Evolutionary conservation across 805 yeast species (phyloP), one percentile per base, ranked within the genome.

Genomic region (Barnettozyma populi): DNA sequence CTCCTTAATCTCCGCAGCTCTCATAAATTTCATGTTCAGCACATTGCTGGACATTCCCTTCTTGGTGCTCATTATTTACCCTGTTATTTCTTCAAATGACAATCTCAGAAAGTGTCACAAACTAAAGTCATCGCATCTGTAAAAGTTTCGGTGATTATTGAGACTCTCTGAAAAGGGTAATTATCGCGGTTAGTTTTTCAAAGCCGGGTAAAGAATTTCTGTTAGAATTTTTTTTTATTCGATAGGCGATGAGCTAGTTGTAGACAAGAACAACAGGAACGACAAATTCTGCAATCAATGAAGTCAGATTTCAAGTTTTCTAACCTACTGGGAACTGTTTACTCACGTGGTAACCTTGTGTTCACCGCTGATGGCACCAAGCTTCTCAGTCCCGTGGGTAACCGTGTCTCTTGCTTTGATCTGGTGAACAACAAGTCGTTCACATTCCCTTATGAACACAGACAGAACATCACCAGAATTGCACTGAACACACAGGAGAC

Each of bases 281-380:
- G 39, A 38, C 24, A 21, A 41, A 7, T n/a, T 9, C 20, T 18
- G 16, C 13, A 9, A 41, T 40, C 42, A 44, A 88, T 89, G 96
- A 87, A 82, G 70, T 82, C 95, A n/a, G 95, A 88, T 69, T 89
- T 84, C 64, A 71, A 53, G 75, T 85, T 94, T 58, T 82, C 95
- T 31, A 94, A 92, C 68, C 73, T 94, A 29, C 71, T 94, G 57
- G 99, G 99, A 25, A 90, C 98, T 0, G 98, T 94, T 3, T 94
- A 94, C 63, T 74, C 95, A 43, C 87, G 85, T 62, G 99, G 98
- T n/a, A 90, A 92, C 64, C 69, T 94, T 24, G 73, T 84, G 5
- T 94, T 84, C 69, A 83, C 95, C 1, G 79, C 83, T 1, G 97
- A 90, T 62, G 99, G 99, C 2, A 80, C 85, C 10, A 77, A 79